A percentile compares a stretch with the other conserved stretches of the same genome.
Conservation (phyloP, 805 yeast species). For the Yarrowia alimentaria region DNA sequence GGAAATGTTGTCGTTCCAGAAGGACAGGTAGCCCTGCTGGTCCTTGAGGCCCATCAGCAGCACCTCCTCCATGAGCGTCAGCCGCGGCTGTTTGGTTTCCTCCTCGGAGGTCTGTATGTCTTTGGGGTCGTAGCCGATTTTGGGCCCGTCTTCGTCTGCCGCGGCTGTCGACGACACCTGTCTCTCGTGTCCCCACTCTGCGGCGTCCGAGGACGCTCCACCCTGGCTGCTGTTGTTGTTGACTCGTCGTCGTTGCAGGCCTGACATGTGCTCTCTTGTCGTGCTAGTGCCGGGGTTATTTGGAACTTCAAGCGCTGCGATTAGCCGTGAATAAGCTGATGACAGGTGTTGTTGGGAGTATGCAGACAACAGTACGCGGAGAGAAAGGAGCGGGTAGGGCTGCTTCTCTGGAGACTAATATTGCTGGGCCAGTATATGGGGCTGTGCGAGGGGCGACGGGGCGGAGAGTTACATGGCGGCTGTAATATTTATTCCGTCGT, state of each 20-base stretch:
- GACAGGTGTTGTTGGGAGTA: slow-evolving; percentile 21
- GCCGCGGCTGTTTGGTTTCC: slow-evolving; percentile 57
- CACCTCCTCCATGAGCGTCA: slow-evolving; percentile 96
- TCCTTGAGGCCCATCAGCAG: slow-evolving; percentile 89
- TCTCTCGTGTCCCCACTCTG: slow-evolving; percentile 2
- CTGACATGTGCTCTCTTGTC: slow-evolving; percentile 29
- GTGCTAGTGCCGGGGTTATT: background rate
- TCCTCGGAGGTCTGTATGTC: slow-evolving; percentile 51
- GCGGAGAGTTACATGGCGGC: too few relatives aligned
- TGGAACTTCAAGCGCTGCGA: slow-evolving; percentile 3
- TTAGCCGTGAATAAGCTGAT: slow-evolving; percentile 24
- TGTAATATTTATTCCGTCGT: too few relatives aligned
- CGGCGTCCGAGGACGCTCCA: slow-evolving; percentile 1
- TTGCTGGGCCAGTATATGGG: too few relatives aligned
- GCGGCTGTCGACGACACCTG: slow-evolving; percentile 2
- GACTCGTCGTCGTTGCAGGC: slow-evolving; percentile 36
- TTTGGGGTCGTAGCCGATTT: slow-evolving; percentile 78
- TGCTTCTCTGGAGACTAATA: too few relatives aligned
- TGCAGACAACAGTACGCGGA: too few relatives aligned
- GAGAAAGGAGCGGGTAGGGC: too few relatives aligned
- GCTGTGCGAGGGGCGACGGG: too few relatives aligned
- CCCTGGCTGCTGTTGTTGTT: slow-evolving; percentile 30
- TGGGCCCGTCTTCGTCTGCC: slow-evolving; percentile 47
- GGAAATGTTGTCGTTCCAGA: slow-evolving; percentile 97
- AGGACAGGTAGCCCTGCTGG: slow-evolving; percentile 91